Base-by-base conservation (phyloP, 768 basidiomycete genomes). In the Podaxis carcinomalis region DNA sequence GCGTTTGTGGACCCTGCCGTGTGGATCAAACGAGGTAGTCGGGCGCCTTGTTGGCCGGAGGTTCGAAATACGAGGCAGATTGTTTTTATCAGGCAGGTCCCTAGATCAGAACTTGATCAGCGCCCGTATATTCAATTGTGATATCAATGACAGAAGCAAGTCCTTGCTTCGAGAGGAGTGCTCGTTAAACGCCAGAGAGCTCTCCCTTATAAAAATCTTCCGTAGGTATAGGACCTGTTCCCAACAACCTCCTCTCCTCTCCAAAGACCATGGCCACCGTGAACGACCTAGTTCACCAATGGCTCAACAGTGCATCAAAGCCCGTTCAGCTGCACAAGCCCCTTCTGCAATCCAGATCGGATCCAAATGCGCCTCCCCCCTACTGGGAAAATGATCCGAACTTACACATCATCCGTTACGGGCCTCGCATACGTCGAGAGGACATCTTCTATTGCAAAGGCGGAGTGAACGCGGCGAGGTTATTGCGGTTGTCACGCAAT, bases 391-490 rank as follows among this genome's bases (percentile, higher is more conserved):
- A 27, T 27, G 47, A 49, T 37, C 57, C 57, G 6, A 16, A 58
- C 21, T 13, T 58, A 16, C 47, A 27, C 36, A 39, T 58, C 57
- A 35, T 49, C 19, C 57, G 57, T 10, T 58, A 58, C 16, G 65
- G 65, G 9, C 63, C 65, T n/a, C 62, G 65, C 3, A 46, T 62
- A 16, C 28, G 57, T 25, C 39, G 55, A 32, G 21, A 51, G 25
- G 65, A 66, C 36, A 49, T 51, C n/a, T 66, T 59, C 56, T 57
- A 54, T 10, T 66, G 65, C 44, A 63, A 62, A 50, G 65, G 63
- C 11, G 65, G 63, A 16, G 65, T 66, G 14, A 56, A 66, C 47
- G 61, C 56, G 1, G 63, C 51, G 23, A 61, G 53, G 47, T 44
- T 66, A 11, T 57, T 66, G 3, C 47, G 50, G 19, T 54, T 64